These are phyloP conservation scores for Pigoraptor vietnamica DNA, from an alignment of 78 protist genomes.

Conservation along the genomic window DNA sequence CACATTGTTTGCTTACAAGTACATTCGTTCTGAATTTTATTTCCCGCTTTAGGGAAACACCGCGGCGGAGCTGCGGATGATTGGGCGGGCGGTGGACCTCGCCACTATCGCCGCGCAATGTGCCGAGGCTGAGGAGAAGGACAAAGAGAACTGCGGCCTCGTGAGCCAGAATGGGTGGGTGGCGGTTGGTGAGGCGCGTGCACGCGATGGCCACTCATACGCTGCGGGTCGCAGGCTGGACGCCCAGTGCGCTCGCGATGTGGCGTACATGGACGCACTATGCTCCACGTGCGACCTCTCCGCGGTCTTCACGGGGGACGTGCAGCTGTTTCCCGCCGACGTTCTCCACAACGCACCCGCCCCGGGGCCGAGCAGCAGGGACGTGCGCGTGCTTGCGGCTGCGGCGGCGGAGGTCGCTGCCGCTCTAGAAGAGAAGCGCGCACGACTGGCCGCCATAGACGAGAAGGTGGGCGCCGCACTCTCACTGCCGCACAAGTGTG, in stretches of 20 bases:
- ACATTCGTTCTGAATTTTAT: too few species aligned
- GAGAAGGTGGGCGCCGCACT: neutral
- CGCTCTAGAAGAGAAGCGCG: neutral
- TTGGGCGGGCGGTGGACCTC: neutral
- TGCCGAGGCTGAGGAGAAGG: neutral
- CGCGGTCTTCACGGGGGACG: neutral
- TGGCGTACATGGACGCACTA: neutral
- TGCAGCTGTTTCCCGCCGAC: neutral
- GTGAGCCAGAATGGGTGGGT: neutral
- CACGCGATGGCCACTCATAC: too few species aligned
- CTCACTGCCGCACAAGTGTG: too few species aligned
- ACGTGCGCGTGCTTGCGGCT: neutral
- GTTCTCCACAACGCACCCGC: neutral
- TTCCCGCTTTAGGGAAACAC: neutral
- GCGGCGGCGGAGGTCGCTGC: neutral
- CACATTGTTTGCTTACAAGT: too few species aligned
- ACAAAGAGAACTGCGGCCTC: neutral
- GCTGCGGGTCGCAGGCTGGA: neutral
- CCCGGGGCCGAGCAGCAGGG: neutral
- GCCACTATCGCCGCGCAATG: neutral
- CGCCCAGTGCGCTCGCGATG: neutral
- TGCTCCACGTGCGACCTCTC: neutral
- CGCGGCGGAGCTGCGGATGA: neutral
- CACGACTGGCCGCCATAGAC: neutral
- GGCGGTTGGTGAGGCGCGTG: too few species aligned